Evolutionary conservation across 495 filamentous ascomycete genomes (phyloP).

Genomic region (Trichoderma erinaceum): DNA sequence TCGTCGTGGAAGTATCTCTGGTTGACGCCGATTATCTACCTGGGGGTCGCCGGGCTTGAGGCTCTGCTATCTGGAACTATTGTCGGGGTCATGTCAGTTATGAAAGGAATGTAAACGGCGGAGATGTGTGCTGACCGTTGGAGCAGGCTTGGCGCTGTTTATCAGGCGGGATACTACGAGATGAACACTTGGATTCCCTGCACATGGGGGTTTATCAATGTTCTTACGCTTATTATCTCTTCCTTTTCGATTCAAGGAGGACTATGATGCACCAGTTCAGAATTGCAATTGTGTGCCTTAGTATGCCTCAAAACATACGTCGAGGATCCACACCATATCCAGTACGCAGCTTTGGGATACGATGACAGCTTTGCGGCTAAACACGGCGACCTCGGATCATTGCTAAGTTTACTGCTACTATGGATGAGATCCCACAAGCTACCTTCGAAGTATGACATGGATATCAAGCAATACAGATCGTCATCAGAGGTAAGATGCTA

Average conservation of each 20-base stretch:
- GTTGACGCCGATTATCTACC: conserved; percentile 69
- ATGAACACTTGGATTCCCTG: conserved; percentile 99
- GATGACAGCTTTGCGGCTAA: neutral
- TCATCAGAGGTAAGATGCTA: neutral
- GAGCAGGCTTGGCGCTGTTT: conserved; percentile 74
- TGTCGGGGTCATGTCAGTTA: conserved; percentile 79
- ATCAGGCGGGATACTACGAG: conserved; percentile 77
- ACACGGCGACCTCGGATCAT: neutral
- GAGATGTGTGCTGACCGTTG: conserved; percentile 23
- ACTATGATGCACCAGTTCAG: conserved; percentile 45
- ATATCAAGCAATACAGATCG: neutral
- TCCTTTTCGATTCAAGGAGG: conserved; percentile 96
- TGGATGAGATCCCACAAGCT: neutral
- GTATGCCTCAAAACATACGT: neutral
- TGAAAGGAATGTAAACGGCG: neutral
- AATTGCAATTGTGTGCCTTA: neutral
- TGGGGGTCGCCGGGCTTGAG: conserved; percentile 68
- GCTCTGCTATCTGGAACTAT: conserved; percentile 82
- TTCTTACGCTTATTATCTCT: conserved; percentile 81
- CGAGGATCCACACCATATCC: neutral
- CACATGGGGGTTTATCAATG: conserved; percentile 86
- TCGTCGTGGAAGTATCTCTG: conserved; percentile 65
- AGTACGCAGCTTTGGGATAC: neutral
- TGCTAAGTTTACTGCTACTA: neutral
- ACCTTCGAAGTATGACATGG: neutral